These are phyloP conservation scores for Penicillium maclennaniae DNA, from an alignment of 495 filamentous ascomycete species.

Conservation along the genomic window DNA sequence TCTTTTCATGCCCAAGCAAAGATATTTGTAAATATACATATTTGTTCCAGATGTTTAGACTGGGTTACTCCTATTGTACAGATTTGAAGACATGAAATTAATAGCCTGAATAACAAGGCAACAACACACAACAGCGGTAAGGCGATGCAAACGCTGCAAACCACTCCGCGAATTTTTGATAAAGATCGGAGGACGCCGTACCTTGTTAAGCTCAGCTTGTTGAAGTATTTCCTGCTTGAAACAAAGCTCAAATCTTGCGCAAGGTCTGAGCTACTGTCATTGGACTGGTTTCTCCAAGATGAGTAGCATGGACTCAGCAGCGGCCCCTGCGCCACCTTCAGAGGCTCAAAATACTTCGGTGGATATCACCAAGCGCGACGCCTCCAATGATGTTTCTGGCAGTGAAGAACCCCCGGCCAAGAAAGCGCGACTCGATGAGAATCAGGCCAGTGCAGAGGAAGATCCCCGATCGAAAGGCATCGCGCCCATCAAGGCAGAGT, in stretches of 20 bases:
- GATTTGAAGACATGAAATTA: too few species aligned
- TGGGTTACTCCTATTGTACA: too few species aligned
- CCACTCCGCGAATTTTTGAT: slow-evolving; percentile 10
- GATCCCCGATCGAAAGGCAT: slow-evolving; percentile 59
- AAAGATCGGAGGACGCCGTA: not conserved
- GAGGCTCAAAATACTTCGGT: slow-evolving; percentile 5
- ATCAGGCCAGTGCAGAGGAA: slow-evolving; percentile 18
- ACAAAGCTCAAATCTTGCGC: not conserved
- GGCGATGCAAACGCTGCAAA: slow-evolving; percentile 13
- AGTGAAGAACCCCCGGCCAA: slow-evolving; percentile 55
- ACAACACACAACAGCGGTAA: not conserved
- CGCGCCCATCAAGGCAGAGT: slow-evolving; percentile 84
- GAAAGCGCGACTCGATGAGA: slow-evolving; percentile 52
- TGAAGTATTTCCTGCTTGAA: not conserved
- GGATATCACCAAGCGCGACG: slow-evolving; percentile 15
- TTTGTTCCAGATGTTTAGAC: too few species aligned
- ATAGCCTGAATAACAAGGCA: too few species aligned
- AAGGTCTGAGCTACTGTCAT: not conserved
- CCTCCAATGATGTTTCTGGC: slow-evolving; percentile 7
- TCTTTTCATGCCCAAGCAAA: too few species aligned
- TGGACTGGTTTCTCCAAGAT: not conserved
- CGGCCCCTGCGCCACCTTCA: slow-evolving; percentile 5
- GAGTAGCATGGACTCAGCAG: slow-evolving; percentile 13
- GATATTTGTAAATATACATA: too few species aligned
- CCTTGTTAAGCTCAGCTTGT: not conserved